A percentile compares a stretch with the other conserved stretches of the same genome.
phyloP scores from a whole-genome alignment of 169 alveolate genomes.

The Eimeria falciformis region DNA sequence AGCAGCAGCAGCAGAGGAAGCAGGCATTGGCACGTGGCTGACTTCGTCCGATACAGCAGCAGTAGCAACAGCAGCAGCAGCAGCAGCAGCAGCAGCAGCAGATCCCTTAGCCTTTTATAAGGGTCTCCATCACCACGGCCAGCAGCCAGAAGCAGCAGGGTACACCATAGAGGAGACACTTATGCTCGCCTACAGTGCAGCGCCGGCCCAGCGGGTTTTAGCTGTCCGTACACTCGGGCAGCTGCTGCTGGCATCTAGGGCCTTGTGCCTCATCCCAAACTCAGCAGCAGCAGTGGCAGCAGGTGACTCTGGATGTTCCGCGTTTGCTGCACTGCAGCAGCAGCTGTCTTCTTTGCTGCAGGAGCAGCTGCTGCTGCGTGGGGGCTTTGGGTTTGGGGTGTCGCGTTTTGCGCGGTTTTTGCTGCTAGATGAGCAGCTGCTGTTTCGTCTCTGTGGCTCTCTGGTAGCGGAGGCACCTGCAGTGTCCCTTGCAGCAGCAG shows the following conservation, averaged over 20 bases:
- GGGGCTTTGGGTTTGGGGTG: constrained; percentile 37
- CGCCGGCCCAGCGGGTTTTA: constrained; percentile 77
- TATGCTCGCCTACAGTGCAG: constrained; percentile 78
- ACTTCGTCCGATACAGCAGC: constrained; percentile 31
- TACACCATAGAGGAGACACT: constrained; percentile 79
- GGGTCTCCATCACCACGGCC: constrained; percentile 81
- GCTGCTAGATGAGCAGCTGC: constrained; percentile 45
- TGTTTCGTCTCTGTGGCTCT: constrained; percentile 50
- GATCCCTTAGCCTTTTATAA: constrained; percentile 70
- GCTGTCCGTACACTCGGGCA: constrained; percentile 78
- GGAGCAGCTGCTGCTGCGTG: constrained; percentile 50
- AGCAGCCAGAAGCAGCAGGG: constrained; percentile 78
- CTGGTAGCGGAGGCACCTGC: constrained; percentile 13
- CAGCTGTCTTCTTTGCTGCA: constrained; percentile 27
- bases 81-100: constrained; percentile 67
- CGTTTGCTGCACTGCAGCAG: constrained; percentile 41
- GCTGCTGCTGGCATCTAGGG: constrained; percentile 45
- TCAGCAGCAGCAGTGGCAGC: not conserved
- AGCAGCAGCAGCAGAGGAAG: constrained; percentile 52
- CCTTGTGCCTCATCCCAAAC: constrained; percentile 33
- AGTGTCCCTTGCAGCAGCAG: constrained; percentile 41
- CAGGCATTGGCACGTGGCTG: constrained; percentile 37
- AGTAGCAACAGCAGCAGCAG: constrained; percentile 58
- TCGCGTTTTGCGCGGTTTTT: not conserved
- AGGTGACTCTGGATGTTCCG: not conserved